Conservation (phyloP, 768 basidiomycete genomes). For the Xerocomus potaroensis region DNA sequence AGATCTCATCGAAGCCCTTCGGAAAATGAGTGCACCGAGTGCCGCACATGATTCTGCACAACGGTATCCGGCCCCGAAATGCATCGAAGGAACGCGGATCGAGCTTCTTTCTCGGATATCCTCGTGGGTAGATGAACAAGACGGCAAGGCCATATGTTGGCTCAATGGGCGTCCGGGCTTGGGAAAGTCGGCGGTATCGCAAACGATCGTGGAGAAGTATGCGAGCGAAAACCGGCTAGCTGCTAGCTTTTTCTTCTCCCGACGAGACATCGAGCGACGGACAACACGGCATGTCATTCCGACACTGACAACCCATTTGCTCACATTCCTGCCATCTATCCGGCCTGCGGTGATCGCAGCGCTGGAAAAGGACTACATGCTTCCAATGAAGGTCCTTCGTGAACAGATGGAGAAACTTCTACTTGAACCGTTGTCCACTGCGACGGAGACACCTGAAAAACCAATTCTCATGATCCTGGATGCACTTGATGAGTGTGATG, state of each 20-base stretch:
- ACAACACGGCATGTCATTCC: slow-evolving; percentile 21
- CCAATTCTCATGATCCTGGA: slow-evolving; percentile 18
- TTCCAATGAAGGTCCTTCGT: slow-evolving; percentile 19
- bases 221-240: too few species aligned
- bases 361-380: slow-evolving; percentile 16
- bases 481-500: slow-evolving; percentile 19
- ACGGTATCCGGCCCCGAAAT: slow-evolving; percentile 7
- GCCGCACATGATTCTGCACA: too few species aligned
- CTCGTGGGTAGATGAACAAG: slow-evolving; percentile 6
- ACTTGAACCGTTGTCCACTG: slow-evolving; percentile 13
- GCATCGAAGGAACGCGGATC: slow-evolving; percentile 13
- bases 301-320: slow-evolving; percentile 31
- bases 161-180: slow-evolving; percentile 18
- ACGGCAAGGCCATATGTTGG: slow-evolving; percentile 13
- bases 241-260: slow-evolving; percentile 35
- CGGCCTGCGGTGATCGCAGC: too few species aligned
- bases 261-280: slow-evolving; percentile 17
- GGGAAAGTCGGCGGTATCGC: too few species aligned
- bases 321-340: too few species aligned
- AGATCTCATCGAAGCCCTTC: slow-evolving; percentile 9
- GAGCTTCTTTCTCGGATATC: slow-evolving; percentile 6
- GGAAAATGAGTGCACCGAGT: slow-evolving; percentile 10
- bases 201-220: too few species aligned
- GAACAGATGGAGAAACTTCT: slow-evolving; percentile 24
- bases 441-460: neutral